Base-by-base conservation (phyloP, 2,329 filamentous ascomycete genomes). In the Cercospora canescens region DNA sequence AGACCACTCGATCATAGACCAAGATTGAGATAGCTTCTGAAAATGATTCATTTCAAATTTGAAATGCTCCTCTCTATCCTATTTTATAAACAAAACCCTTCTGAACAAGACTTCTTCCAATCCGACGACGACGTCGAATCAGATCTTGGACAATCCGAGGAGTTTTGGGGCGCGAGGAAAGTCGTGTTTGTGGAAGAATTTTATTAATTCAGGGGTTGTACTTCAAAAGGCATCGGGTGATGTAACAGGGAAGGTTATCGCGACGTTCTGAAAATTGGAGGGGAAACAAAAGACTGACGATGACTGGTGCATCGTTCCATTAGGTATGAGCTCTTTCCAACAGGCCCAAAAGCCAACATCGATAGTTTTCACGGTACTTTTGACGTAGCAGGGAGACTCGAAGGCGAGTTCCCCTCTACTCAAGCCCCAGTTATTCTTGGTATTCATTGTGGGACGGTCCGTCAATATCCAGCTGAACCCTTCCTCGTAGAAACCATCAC, bases 111-210 rank as follows among this genome's bases (percentile, higher is more conserved):
- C 18, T 24, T n/a, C n/a, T 18, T 60, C 34, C 39, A 37, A 60
- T 48, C 57, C 37, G 12, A 60, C 57, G 6, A 48, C 57, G 5
- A 45, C 39, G 14, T 60, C 48, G 24, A 60, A 48, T 21, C 37
- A n/a, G 37, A 21, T 24, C 9, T 28, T 68, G 37, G n/a, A 63
- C 24, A 65, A 65, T 21, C 59, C 66, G 3, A 26, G 39, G 12
- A 9, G 14, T 12, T 65, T 63, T 48, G 66, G 66, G 12, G 66
- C 63, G n/a, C 63, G 63, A 28, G 66, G 63, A 8, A 59, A 68
- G 37, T 63, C 66, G 6, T 68, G 66, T 56, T 24, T 68, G 14
- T 66, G 66, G 66, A 52, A 45, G 9, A 63, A 68, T 5, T 68
- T 68, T 8, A 61, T 60, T 11, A 63, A 68, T 61, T 59, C 66